These are phyloP conservation scores for Pulveroboletus frians DNA, from an alignment of 768 basidiomycete genomes.

Conservation along the genomic window DNA sequence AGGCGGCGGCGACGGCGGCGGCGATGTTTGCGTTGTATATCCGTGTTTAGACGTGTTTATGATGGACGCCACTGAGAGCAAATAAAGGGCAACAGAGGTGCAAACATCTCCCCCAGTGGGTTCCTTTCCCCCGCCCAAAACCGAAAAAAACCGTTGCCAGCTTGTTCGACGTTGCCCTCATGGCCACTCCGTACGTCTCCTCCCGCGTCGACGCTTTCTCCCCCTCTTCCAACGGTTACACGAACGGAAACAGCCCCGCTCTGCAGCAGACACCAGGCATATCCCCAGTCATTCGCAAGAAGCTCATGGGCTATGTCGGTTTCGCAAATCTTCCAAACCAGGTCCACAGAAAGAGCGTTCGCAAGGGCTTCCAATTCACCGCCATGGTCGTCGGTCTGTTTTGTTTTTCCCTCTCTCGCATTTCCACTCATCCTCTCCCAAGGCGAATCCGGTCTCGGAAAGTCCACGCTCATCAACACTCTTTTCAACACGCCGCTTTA, in stretches of 20 bases:
- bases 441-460: constrained; percentile 98
- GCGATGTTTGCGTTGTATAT: constrained; percentile 41
- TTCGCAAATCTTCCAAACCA: constrained; percentile 99
- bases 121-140: constrained; percentile 45
- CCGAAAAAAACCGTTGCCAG: constrained; percentile 36
- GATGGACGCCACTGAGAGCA: constrained; percentile 29
- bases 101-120: background rate
- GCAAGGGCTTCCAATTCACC: constrained; percentile 99
- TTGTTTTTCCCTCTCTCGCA: constrained; percentile 8
- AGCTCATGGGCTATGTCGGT: constrained; percentile 91
- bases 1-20: too few relatives aligned
- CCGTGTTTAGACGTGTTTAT: constrained; percentile 15
- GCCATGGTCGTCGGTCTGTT: constrained; percentile 96
- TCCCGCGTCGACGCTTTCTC: constrained; percentile 54
- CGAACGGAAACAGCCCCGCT: constrained; percentile 63
- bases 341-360: constrained; percentile 95
- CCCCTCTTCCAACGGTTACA: constrained; percentile 49
- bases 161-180: constrained; percentile 36
- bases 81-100: constrained; percentile 29
- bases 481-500: constrained; percentile 97
- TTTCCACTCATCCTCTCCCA: constrained; percentile 4
- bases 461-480: constrained; percentile 98
- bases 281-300: constrained; percentile 66
- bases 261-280: constrained; percentile 34
- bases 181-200: constrained; percentile 76